Evolutionary conservation across 306 rosid species (phyloP).

Genomic region (Prunus dulcis): DNA sequence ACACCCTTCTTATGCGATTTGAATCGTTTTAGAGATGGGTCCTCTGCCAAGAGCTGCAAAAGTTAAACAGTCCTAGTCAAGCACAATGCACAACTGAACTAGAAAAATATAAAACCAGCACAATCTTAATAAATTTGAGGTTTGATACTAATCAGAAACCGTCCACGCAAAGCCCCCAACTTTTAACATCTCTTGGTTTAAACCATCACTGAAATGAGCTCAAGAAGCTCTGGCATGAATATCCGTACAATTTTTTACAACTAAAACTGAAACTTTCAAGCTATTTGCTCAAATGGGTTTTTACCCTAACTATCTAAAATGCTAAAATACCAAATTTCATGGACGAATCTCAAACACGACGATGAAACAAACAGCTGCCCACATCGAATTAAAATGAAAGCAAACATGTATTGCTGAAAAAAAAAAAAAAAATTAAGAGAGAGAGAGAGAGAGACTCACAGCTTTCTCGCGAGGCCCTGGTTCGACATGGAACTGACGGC

Average conservation of each 20-base stretch:
- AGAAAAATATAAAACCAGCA: too few species aligned
- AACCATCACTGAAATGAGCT: neutral
- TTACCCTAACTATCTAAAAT: neutral
- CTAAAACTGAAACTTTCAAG: neutral
- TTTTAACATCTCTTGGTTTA: neutral
- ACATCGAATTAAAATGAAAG: neutral
- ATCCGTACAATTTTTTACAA: neutral
- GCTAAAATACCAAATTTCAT: neutral
- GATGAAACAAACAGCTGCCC: neutral
- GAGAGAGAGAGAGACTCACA: constrained; percentile 37
- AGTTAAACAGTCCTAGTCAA: constrained; percentile 17
- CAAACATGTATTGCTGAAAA: neutral
- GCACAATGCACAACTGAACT: neutral
- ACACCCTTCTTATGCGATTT: constrained; percentile 78
- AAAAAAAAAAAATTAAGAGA: neutral
- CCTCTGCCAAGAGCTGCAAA: constrained; percentile 81
- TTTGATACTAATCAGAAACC: neutral
- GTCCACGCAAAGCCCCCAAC: neutral
- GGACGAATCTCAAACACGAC: neutral
- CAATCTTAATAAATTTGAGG: neutral
- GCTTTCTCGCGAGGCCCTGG: constrained; percentile 88
- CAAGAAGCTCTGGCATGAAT: neutral
- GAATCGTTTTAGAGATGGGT: constrained; percentile 63
- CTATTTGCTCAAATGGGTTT: neutral
- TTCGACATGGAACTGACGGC: constrained; percentile 72